Conservation (phyloP, 169 alveolate genomes). For the Plasmodium gonderi region DNA sequence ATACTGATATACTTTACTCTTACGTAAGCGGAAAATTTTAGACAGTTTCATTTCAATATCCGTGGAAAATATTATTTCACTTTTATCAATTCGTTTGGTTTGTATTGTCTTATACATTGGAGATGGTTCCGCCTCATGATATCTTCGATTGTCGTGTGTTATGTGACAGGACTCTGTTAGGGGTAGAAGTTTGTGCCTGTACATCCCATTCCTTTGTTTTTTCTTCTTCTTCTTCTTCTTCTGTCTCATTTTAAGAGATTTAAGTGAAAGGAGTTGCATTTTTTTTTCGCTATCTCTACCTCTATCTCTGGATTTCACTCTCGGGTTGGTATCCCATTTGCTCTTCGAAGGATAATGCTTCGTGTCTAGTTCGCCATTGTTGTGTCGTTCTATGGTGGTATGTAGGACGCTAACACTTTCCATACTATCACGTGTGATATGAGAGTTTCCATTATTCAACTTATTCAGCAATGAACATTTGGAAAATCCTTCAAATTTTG, state of each 20-base stretch:
- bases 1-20: background rate
- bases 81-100: background rate
- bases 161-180: background rate
- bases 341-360: no score
- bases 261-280: background rate
- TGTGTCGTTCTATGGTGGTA: no score
- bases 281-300: no score
- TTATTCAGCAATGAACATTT: no score
- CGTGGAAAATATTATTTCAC: background rate
- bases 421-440: no score
- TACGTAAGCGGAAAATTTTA: background rate
- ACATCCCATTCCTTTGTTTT: background rate
- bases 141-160: background rate
- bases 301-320: no score
- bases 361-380: no score
- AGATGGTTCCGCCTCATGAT: background rate
- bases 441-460: no score
- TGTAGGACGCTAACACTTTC: no score
- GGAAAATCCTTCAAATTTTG: background rate
- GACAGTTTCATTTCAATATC: background rate
- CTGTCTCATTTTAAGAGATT: background rate
- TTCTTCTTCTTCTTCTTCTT: background rate
- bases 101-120: background rate
- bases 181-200: background rate
- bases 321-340: no score